phyloP scores from a whole-genome alignment of 1,284 basidiomycete genomes.

The Porodaedalea pini region DNA sequence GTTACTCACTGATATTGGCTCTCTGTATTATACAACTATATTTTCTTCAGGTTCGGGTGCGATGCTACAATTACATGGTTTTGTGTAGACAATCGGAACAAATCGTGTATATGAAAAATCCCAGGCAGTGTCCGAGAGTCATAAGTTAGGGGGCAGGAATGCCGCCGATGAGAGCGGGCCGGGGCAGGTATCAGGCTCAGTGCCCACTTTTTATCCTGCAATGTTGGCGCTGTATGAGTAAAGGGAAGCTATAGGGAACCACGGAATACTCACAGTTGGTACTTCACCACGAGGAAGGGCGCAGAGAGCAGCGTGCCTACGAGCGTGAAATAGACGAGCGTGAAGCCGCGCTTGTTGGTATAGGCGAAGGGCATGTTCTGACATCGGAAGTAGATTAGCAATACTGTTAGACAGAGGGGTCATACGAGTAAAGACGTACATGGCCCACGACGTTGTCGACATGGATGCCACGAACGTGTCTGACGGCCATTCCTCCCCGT shows the following conservation, averaged over 20 bases:
- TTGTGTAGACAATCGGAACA: not conserved
- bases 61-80: not conserved
- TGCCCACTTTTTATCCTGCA: constrained; percentile 10
- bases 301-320: constrained; percentile 5
- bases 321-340: constrained; percentile 2
- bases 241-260: not conserved
- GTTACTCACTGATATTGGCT: not conserved
- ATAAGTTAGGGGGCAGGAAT: not conserved
- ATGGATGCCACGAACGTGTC: constrained; percentile 12
- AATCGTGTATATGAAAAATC: not conserved
- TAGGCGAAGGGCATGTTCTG: constrained; percentile 17
- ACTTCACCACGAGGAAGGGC: constrained; percentile 14
- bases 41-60: not conserved
- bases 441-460: constrained; percentile 12
- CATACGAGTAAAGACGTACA: constrained; percentile 5
- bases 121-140: not conserved
- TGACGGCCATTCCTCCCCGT: not conserved
- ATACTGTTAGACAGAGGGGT: not conserved
- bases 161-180: not conserved
- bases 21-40: not conserved
- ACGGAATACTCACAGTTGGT: constrained; percentile 10
- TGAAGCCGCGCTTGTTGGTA: constrained; percentile 14
- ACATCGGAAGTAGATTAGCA: not conserved
- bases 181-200: not conserved
- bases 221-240: not conserved